These are phyloP conservation scores for Exophiala sp. DNA, from an alignment of 2,329 filamentous ascomycete species.

Conservation along the genomic window DNA sequence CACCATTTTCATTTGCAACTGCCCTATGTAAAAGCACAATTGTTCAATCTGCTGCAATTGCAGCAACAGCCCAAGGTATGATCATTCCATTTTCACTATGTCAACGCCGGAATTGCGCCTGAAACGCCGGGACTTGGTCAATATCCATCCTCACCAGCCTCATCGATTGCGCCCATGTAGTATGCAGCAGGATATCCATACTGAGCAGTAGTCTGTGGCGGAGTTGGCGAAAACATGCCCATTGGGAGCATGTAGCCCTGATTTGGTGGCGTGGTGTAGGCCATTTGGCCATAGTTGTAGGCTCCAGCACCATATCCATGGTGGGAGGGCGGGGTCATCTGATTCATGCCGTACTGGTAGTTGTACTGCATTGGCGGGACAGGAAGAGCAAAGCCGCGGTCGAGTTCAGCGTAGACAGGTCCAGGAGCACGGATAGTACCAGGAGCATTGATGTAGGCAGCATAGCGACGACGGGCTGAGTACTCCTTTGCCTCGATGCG, in stretches of 20 bases:
- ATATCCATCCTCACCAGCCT: conserved; percentile 9
- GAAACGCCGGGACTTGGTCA: conserved; percentile 2
- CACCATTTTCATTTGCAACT: no score
- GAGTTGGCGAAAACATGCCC: conserved; percentile 13
- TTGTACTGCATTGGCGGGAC: neutral
- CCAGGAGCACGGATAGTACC: no score
- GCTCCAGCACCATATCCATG: no score
- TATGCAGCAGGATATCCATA: no score
- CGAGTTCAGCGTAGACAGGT: no score
- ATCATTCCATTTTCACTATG: neutral
- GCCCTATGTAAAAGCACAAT: no score
- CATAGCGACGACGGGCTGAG: conserved; percentile 18
- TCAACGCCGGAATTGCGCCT: conserved; percentile 4
- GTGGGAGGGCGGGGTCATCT: neutral
- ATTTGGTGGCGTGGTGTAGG: neutral
- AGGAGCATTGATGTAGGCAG: no score
- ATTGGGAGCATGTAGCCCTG: conserved; percentile 7
- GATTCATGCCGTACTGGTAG: conserved; percentile 7
- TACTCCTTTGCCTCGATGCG: conserved; percentile 29
- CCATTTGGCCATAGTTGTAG: neutral
- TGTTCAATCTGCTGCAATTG: neutral
- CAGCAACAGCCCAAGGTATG: neutral
- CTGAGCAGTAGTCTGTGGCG: neutral
- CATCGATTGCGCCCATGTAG: conserved; percentile 10
- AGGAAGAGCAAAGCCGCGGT: no score